Evolutionary conservation across 2,329 filamentous ascomycete genomes (phyloP), one percentile per base, ranked within the genome.

Genomic region (Colletotrichum costaricense): DNA sequence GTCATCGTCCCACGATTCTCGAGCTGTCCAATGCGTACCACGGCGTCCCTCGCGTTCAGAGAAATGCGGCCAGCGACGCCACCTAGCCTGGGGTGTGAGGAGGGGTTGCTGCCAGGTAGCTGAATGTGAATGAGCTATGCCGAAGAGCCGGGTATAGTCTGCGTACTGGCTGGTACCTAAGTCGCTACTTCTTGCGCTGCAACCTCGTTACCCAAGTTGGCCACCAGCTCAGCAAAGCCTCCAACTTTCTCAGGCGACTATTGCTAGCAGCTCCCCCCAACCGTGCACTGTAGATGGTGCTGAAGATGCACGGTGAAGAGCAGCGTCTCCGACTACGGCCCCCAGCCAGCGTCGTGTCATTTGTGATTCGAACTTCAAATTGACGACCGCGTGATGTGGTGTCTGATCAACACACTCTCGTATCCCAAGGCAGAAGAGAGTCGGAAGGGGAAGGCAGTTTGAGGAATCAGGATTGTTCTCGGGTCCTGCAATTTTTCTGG

Each of bases 1-100:
- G 69, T 69, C 72, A 74, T 75, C 65, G 69, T 75, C 65, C 74
- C 74, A 75, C 72, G 62, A 67, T 65, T 72, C 56, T 67, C 46
- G 11, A 62, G 63, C 65, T 54, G 65, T 69, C 58, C 59, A 59
- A 35, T 68, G 66, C 67, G 60, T 64, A 59, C 70, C 26, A 69
- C 46, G 54, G 42, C 59, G 64, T 72, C 65, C 38, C 60, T 73
- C 71, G 33, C 67, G 54, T 73, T 66, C 70, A 73, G 71, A 73
- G 54, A 54, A 54, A 56, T 71, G 62, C 68, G 56, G 38, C 62
- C 56, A 63, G 28, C 62, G 52, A 72, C 72, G 68, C 72, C 72
- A 74, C 68, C 38, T 11, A 38, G 28, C 42, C 46, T 54, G 55
- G 55, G 42, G 42, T n/a, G 42, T 5, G 42, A 49, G 19, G 54